Percentiles rank a stretch among this genome's conserved stretches.
These are phyloP conservation scores for Penicillium manginii DNA, from an alignment of 495 filamentous ascomycete species.

Conservation along the genomic window DNA sequence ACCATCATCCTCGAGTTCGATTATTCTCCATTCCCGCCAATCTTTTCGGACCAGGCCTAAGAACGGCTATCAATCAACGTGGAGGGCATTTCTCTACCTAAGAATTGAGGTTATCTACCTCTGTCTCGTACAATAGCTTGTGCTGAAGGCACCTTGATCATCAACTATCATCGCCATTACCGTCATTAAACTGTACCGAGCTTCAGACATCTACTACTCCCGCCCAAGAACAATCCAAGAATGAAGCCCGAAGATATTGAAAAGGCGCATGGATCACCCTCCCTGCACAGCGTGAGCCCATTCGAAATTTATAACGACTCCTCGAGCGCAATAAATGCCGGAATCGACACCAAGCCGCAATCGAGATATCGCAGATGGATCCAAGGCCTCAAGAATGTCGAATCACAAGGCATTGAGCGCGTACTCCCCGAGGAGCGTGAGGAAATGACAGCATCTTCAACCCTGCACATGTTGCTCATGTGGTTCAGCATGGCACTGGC, in stretches of 20 bases:
- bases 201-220: too few relatives aligned
- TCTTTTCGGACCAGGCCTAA: background rate
- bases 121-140: background rate
- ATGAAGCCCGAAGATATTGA: constrained; percentile 29
- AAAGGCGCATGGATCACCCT: constrained; percentile 23
- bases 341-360: constrained; percentile 14
- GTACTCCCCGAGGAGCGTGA: constrained; percentile 60
- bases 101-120: background rate
- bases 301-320: constrained; percentile 26
- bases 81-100: background rate
- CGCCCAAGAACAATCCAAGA: background rate
- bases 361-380: constrained; percentile 35
- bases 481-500: constrained; percentile 78
- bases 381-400: constrained; percentile 55
- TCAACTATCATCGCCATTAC: background rate
- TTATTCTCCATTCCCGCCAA: background rate
- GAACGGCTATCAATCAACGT: background rate
- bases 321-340: constrained; percentile 18
- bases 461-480: constrained; percentile 65
- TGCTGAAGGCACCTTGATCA: background rate
- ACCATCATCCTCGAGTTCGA: background rate
- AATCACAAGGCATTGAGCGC: constrained; percentile 70
- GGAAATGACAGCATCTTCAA: constrained; percentile 32
- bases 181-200: background rate
- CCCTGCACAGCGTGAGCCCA: constrained; percentile 19